These are phyloP conservation scores for Chamaecrista fasciculata DNA, from an alignment of 306 rosid species.

Conservation along the genomic window DNA sequence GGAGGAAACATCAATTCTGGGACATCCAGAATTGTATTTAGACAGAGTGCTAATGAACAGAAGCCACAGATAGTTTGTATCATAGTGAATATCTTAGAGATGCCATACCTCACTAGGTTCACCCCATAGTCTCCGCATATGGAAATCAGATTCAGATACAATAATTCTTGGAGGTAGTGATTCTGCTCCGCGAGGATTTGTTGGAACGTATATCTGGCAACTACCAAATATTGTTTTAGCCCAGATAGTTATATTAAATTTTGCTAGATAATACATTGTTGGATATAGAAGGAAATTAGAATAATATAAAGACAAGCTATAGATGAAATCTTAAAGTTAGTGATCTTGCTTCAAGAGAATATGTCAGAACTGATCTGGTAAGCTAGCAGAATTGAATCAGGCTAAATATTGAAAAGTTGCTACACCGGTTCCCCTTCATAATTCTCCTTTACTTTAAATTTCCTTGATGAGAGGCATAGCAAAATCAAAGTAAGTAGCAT, in stretches of 20 bases:
- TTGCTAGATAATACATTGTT: not conserved
- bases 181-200: constrained; percentile 97
- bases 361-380: constrained; percentile 61
- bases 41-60: not conserved
- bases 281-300: not conserved
- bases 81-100: constrained; percentile 20
- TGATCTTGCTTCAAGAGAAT: constrained; percentile 83
- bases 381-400: constrained; percentile 26
- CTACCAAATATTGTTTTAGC: not conserved
- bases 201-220: constrained; percentile 65
- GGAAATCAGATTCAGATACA: constrained; percentile 78
- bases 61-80: constrained; percentile 15
- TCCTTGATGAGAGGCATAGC: constrained; percentile 7
- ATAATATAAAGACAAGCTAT: not conserved
- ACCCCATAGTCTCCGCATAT: constrained; percentile 92
- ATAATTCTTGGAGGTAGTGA: constrained; percentile 84
- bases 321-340: constrained; percentile 44
- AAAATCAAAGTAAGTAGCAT: constrained; percentile 14
- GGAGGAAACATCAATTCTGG: not conserved
- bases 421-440: not conserved
- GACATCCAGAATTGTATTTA: constrained; percentile 2
- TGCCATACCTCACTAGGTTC: constrained; percentile 85
- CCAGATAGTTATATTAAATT: not conserved
- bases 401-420: constrained; percentile 1
- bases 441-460: not conserved